phyloP scores from a whole-genome alignment of 2,329 filamentous ascomycete species.

The Didymosphaeria variabile region DNA sequence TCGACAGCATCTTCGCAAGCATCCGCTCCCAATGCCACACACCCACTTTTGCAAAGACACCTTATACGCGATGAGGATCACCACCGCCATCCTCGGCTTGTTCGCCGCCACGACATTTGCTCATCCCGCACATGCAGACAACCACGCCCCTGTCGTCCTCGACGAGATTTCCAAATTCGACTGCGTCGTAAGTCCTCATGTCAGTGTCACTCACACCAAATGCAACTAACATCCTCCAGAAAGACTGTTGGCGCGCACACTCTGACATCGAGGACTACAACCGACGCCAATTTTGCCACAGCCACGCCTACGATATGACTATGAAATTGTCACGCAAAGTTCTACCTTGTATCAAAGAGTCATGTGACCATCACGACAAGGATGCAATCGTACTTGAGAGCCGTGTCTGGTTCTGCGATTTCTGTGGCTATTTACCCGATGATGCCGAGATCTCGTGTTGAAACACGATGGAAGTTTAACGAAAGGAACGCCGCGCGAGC shows the following conservation, averaged over 20 bases:
- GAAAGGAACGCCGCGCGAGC: no score
- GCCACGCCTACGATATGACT: neutral
- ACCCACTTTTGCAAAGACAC: neutral
- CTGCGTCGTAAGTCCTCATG: neutral
- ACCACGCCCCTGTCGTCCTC: neutral
- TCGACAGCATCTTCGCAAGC: neutral
- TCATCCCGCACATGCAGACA: neutral
- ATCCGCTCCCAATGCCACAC: neutral
- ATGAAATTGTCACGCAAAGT: no score
- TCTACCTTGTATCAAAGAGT: neutral
- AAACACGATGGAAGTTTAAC: no score
- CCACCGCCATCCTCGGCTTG: neutral
- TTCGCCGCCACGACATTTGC: neutral
- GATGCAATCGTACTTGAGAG: neutral
- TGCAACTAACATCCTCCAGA: neutral
- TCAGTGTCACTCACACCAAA: no score
- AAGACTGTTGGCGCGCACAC: neutral
- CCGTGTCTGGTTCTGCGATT: neutral
- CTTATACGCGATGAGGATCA: neutral
- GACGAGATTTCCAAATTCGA: neutral
- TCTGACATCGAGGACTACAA: neutral
- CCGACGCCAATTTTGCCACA: neutral
- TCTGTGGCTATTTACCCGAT: neutral
- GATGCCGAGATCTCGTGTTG: neutral
- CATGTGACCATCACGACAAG: neutral